Percentiles rank a stretch among this genome's conserved stretches.
Evolutionary conservation across 78 protist species (phyloP).

Genomic region (Acrasis kona): DNA sequence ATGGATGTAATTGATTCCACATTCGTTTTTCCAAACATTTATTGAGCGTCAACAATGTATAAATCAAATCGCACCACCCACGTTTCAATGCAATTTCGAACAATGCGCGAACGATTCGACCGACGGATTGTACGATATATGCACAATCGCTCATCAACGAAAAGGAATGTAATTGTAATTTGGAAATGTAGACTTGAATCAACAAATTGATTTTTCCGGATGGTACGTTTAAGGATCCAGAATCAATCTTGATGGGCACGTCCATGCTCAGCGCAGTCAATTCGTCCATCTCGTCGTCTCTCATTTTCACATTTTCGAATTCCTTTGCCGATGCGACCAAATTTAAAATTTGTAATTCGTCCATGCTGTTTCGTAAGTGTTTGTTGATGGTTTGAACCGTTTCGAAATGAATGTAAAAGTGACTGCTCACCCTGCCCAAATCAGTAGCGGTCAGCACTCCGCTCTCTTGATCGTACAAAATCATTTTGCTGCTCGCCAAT

Average conservation of each 20-base stretch:
- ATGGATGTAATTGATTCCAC: conserved; percentile 67
- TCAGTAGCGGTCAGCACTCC: conserved; percentile 17
- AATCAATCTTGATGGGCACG: neutral
- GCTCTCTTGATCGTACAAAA: conserved; percentile 62
- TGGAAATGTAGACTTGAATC: conserved; percentile 75
- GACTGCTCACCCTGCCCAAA: conserved; percentile 74
- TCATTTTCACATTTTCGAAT: conserved; percentile 50
- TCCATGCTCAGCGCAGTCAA: conserved; percentile 36
- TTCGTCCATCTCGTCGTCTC: conserved; percentile 84
- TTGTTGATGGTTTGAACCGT: conserved; percentile 52
- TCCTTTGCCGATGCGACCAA: conserved; percentile 61
- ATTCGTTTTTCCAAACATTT: conserved; percentile 67
- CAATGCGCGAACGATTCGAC: conserved; percentile 80
- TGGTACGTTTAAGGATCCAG: neutral
- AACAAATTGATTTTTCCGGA: conserved; percentile 59
- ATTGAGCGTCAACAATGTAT: conserved; percentile 56
- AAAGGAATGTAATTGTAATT: conserved; percentile 36
- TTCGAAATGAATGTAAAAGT: conserved; percentile 76
- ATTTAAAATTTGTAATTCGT: conserved; percentile 58
- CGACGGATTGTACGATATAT: conserved; percentile 71
- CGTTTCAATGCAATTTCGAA: conserved; percentile 78
- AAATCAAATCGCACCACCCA: conserved; percentile 50
- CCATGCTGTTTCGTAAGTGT: conserved; percentile 9
- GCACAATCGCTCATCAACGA: conserved; percentile 67
- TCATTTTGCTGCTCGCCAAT: conserved; percentile 65